A percentile compares a stretch with the other conserved stretches of the same genome.
Conservation (phyloP, 1,139 yeast genomes). For the Suhomyces taliae region DNA sequence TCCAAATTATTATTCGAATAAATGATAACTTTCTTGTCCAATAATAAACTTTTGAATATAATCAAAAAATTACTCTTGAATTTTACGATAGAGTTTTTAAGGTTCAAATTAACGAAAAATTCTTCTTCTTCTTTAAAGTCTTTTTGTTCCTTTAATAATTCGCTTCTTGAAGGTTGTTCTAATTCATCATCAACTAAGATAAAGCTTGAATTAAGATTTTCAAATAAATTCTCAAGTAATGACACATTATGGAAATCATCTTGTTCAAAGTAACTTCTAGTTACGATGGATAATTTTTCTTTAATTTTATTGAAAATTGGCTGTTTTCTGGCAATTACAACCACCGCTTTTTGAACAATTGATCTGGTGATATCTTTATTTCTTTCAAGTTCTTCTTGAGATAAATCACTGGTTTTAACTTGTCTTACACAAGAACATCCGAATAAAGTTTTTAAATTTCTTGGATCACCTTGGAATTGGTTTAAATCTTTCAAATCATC, state of each 20-base stretch:
- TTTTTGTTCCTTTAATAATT: constrained; percentile 9
- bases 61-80: constrained; percentile 64
- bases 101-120: constrained; percentile 70
- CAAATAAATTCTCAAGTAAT: constrained; percentile 68
- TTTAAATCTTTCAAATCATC: constrained; percentile 47
- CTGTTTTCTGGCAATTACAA: constrained; percentile 73
- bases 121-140: constrained; percentile 37
- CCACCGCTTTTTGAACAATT: constrained; percentile 88
- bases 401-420: constrained; percentile 61
- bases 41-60: constrained; percentile 70
- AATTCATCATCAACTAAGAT: constrained; percentile 26
- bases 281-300: constrained; percentile 86
- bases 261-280: constrained; percentile 83
- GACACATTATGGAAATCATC: constrained; percentile 69
- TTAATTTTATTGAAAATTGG: constrained; percentile 87
- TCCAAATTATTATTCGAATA: constrained; percentile 82
- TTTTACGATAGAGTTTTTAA: constrained; percentile 62
- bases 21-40: constrained; percentile 68
- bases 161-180: constrained; percentile 9
- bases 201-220: constrained; percentile 55
- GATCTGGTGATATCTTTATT: constrained; percentile 78
- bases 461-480: constrained; percentile 44
- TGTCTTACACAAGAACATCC: constrained; percentile 95
- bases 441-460: constrained; percentile 69
- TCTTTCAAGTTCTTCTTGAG: constrained; percentile 43